Base-by-base conservation (phyloP, 108 stramenopile species). In the Nitzschia sp. region DNA sequence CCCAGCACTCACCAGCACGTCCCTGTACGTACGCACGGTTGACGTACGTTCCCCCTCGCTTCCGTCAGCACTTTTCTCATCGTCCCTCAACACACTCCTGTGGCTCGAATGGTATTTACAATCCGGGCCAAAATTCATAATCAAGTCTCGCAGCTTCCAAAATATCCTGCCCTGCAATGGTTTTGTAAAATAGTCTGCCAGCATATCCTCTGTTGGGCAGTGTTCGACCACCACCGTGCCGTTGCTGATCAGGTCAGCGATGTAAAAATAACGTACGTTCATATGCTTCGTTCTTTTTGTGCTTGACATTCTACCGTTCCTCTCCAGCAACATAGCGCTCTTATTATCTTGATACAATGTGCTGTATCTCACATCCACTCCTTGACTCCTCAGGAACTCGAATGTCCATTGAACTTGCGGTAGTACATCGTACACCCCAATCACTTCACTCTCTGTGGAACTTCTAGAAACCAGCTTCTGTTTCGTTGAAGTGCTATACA, bases 181-280 rank as follows among this genome's bases (percentile, higher is more conserved):
- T 63, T 86, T 82, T 0, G 85, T 82, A 21, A 82, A 60, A 51
- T 70, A 80, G 56, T 82, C 80, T 11, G 80, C 85, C 12, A 78
- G 57, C 85, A 86, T 83, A 6, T 83, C 51, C 8, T 69, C 41
- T 2, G 82, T 86, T 1, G 80, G 80, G 53, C 85, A 82, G 51
- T 75, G 76, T 42, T 73, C 55, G 21, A 79, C 56, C 14, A 38
- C n/a, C 0, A 70, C 21, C 19, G 70, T 63, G 14, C 42, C 51
- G 3, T 42, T 53, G 1, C 51, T 41, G 22, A 83, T 41, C 20
- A 40, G 52, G 58, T 78, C 81, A 14, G 69, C 73, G 24, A 86
- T 61, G 34, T 73, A 86, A 73, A 82, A 86, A 50, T 86, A 75
- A 41, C 71, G 54, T 17, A 81, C 57, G 69, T 80, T 37, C 21